Evolutionary conservation across 441 rosid genomes (phyloP).

Genomic region (Bocquillonia castaneifolia): DNA sequence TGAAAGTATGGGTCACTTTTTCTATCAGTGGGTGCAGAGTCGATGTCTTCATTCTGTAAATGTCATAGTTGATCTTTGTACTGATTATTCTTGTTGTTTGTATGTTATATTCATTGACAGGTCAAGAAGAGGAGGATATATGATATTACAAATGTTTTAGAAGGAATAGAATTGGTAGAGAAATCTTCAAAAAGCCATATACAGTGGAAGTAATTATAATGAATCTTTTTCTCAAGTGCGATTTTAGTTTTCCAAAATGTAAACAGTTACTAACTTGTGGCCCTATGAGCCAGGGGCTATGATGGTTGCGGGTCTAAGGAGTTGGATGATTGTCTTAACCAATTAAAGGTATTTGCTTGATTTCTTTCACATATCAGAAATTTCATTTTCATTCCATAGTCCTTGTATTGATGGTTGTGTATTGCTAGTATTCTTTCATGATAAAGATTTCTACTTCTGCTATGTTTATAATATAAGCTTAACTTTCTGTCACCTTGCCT

Average conservation of each 20-base stretch:
- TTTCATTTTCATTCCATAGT: neutral
- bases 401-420: neutral
- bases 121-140: slow-evolving; percentile 89
- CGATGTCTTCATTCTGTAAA: neutral
- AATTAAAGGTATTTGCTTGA: slow-evolving; percentile 42
- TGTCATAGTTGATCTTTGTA: neutral
- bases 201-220: slow-evolving; percentile 60
- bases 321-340: slow-evolving; percentile 38
- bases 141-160: slow-evolving; percentile 87
- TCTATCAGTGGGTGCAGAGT: neutral
- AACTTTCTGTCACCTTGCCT: neutral
- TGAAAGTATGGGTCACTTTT: no score
- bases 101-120: slow-evolving; percentile 33
- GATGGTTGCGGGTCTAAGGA: slow-evolving; percentile 42
- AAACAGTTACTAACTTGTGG: slow-evolving; percentile 22
- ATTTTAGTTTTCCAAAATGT: neutral
- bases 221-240: slow-evolving; percentile 9
- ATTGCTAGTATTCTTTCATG: neutral
- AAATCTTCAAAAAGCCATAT: slow-evolving; percentile 81
- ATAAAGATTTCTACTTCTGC: neutral
- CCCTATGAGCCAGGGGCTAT: slow-evolving; percentile 48
- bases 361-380: slow-evolving; percentile 2
- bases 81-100: slow-evolving; percentile 16
- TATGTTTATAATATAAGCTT: neutral
- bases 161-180: slow-evolving; percentile 79